A percentile compares a stretch with the other conserved stretches of the same genome.
phyloP scores from a whole-genome alignment of 345 rosid species.

The Iberis pinnata region DNA sequence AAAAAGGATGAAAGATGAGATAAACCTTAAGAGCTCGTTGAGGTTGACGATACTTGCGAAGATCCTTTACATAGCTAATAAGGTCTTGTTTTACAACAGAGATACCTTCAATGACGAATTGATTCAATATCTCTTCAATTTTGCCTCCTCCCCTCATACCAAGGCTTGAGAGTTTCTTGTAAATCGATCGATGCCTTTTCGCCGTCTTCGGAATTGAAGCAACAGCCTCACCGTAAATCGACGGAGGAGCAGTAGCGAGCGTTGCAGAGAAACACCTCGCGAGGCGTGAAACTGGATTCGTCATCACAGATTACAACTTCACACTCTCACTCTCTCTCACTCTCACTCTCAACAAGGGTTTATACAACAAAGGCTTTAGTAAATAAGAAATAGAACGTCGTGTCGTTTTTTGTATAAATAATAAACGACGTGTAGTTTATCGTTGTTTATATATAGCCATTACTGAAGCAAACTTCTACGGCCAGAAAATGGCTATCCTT shows the following conservation, averaged over 20 bases:
- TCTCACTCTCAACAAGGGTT: too few species aligned
- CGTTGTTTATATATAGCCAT: not conserved
- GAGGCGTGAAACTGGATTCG: slow-evolving; percentile 17
- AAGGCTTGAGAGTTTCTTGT: slow-evolving; percentile 46
- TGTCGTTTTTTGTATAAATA: not conserved
- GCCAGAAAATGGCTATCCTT: slow-evolving; percentile 26
- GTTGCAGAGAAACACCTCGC: slow-evolving; percentile 24
- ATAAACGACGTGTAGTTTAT: slow-evolving; percentile 12
- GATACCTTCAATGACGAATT: slow-evolving; percentile 45
- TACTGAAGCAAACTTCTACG: not conserved
- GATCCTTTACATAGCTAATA: slow-evolving; percentile 37
- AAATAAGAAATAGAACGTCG: not conserved
- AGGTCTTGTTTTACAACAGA: slow-evolving; percentile 35
- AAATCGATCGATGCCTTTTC: slow-evolving; percentile 24
- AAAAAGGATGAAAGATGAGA: not conserved
- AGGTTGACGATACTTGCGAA: slow-evolving; percentile 49
- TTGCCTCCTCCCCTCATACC: slow-evolving; percentile 43
- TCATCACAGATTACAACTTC: not conserved
- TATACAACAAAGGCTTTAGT: too few species aligned
- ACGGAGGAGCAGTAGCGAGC: slow-evolving; percentile 17
- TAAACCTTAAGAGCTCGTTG: slow-evolving; percentile 60
- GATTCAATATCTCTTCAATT: slow-evolving; percentile 48
- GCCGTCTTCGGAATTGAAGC: slow-evolving; percentile 4
- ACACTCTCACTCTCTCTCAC: slow-evolving; percentile 9
- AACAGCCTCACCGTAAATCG: slow-evolving; percentile 17